Base-by-base conservation (phyloP, 495 filamentous ascomycete genomes). In the Aspergillus diversus region DNA sequence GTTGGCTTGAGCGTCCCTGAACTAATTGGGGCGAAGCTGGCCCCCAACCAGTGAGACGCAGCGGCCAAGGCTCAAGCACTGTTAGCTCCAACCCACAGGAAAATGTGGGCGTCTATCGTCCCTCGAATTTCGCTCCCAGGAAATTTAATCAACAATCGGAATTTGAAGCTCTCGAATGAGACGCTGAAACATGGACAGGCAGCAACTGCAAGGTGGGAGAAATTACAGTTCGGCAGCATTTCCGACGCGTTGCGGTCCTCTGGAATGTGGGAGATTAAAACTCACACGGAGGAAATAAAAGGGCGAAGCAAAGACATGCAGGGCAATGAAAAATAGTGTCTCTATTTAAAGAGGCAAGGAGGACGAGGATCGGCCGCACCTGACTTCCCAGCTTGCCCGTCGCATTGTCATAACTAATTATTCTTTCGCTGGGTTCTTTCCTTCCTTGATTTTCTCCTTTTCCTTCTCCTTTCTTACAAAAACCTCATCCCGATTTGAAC, bases 1-100 rank as follows among this genome's bases (percentile, higher is more conserved):
- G 54, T 43, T 51, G 52, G 54, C 54, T 52, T 63, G 56, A 6
- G 32, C 21, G 53, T 53, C 53, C 54, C 60, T 63, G 53, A 33
- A 16, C 60, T 63, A 63, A 57, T 27, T 17, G 55, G 39, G 16
- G 32, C 51, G 13, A 54, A 21, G 6, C 13, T 12, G 31, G 5
- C 31, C 52, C 11, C 50, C 42, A 16, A 50, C 60, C 60, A 62
- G 60, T 62, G 33, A 32, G 60, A 46, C 32, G 2, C 6, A 17
- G 31, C 31, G 57, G 39, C 43, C 48, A 63, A 48, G 47, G 47
- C 47, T 50, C 47, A 50, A 50, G 47, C 47, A 50, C 47, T 50
- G n/a, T 50, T 50, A 50, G 47, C 47, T 21, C 11, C 1, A 50
- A 3, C 47, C 47, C 15, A 16, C 47, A 8, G 7, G 11, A 13